Base-by-base conservation (phyloP, 148 eudicot species). In the Arbutus unedo region DNA sequence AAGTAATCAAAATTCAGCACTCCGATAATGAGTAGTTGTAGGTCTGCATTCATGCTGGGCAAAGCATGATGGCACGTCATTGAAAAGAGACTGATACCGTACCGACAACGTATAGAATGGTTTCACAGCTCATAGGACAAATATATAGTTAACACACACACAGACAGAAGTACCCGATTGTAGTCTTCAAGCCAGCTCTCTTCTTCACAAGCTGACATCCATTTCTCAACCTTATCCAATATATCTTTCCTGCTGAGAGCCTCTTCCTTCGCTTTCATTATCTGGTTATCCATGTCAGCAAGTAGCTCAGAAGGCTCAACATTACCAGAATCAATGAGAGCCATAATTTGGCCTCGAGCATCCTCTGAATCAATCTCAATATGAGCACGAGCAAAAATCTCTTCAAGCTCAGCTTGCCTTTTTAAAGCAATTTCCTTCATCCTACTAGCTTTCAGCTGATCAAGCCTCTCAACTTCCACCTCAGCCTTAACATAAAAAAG, bases 181-280 rank as follows among this genome's bases (percentile, higher is more conserved):
- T 97, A 97, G 86, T 97, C 99, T 85, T 97, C 99, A 81, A 97
- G 99, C 99, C 99, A 97, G 67, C 99, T 97, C 90, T 97, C 99
- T 89, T 97, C 99, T 91, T 97, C 99, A 91, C 99, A 97, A 57
- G 99, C 97, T n/a, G 98, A 93, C 99, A 97, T 97, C 99, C 99
- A 97, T 86, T 89, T 97, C 90, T 97, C 99, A 70, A 97, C 99
- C 89, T 92, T 94, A 87, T 97, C 99, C 87, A 97, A 88, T 84
- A 97, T 97, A 47, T 97, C 97, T 86, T 94, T 97, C 83, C 99
- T 89, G 85, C 99, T 97, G 75, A 87, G 55, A 84, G 96, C 92
- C 94, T 93, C 99, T 85, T 97, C 98, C 89, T 93, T 97, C 45
- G 99, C 99, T 54, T 91, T 90, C 82, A 83, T 75, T 45, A 97